Percentiles rank a stretch among this genome's conserved stretches.
phyloP scores from a whole-genome alignment of 257 asterid species.

The Leptodermis oblonga region DNA sequence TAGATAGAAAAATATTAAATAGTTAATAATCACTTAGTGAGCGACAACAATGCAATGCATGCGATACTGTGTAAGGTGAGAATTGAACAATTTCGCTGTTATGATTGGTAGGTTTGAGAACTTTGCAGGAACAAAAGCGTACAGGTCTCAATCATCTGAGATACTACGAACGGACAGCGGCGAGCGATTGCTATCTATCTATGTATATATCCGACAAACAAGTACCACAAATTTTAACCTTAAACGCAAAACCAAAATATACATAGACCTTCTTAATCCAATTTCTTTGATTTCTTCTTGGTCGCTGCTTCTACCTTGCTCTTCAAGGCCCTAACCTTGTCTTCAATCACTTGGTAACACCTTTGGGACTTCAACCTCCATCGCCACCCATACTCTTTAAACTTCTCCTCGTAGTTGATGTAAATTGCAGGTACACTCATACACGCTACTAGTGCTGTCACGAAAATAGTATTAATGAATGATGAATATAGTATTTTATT shows the following conservation, averaged over 20 bases:
- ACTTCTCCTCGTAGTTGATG: constrained; percentile 37
- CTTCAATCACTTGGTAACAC: constrained; percentile 20
- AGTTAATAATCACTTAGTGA: too few relatives aligned
- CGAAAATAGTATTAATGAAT: background rate
- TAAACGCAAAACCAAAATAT: background rate
- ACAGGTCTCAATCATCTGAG: too few relatives aligned
- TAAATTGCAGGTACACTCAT: constrained; percentile 44
- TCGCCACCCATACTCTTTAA: constrained; percentile 29
- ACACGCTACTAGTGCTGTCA: constrained; percentile 40
- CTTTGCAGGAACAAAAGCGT: too few relatives aligned
- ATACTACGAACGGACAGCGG: too few relatives aligned
- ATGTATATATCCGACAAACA: too few relatives aligned
- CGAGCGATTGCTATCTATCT: too few relatives aligned
- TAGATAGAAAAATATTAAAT: too few relatives aligned
- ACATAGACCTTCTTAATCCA: constrained; percentile 40
- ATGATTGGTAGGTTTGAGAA: too few relatives aligned
- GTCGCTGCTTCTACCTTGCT: constrained; percentile 19
- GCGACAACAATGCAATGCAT: too few relatives aligned
- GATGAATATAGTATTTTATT: too few relatives aligned
- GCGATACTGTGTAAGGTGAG: too few relatives aligned
- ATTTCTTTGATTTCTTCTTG: constrained; percentile 38
- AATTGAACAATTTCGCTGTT: too few relatives aligned
- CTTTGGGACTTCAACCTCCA: constrained; percentile 25
- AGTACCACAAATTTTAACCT: background rate
- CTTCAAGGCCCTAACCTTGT: constrained; percentile 23